A percentile compares a stretch with the other conserved stretches of the same genome.
Conservation (phyloP, 1,284 basidiomycete genomes). For the Rhodotorula sp. region DNA sequence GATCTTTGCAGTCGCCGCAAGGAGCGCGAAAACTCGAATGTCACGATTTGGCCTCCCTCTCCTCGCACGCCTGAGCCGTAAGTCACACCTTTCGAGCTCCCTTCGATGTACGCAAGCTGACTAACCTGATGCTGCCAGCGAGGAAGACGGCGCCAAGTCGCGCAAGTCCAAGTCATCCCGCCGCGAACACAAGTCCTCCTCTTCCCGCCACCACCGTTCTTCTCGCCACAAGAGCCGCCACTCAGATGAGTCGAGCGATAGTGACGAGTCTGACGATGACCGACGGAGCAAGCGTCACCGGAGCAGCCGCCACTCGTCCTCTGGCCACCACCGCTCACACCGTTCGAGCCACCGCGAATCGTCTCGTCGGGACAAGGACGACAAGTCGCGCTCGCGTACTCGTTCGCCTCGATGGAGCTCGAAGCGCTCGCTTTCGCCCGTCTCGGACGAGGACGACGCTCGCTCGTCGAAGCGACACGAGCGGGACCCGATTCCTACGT, state of each 20-base stretch:
- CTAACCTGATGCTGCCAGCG: constrained; percentile 35
- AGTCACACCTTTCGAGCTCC: not conserved
- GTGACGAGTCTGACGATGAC: constrained; percentile 60
- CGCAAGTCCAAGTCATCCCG: constrained; percentile 27
- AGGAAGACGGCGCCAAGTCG: constrained; percentile 23
- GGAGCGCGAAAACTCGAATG: constrained; percentile 63
- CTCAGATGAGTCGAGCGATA: constrained; percentile 54
- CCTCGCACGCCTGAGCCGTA: constrained; percentile 60
- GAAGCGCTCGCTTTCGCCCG: constrained; percentile 47
- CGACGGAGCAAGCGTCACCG: constrained; percentile 47
- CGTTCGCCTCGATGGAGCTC: constrained; percentile 58
- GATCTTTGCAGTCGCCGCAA: constrained; percentile 63
- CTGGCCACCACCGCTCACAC: too few species aligned
- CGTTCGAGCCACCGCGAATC: constrained; percentile 16
- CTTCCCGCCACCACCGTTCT: constrained; percentile 48
- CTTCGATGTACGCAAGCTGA: too few species aligned
- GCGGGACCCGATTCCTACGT: not conserved
- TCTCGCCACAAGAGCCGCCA: constrained; percentile 52
- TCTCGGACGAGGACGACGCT: constrained; percentile 30
- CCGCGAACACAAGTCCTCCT: constrained; percentile 17
- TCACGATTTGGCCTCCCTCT: constrained; percentile 80
- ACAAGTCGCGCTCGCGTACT: not conserved
- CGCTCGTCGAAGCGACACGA: not conserved
- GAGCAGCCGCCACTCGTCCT: constrained; percentile 5
- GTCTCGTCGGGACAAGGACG: constrained; percentile 15